phyloP scores from a whole-genome alignment of 495 filamentous ascomycete genomes.

The Stereocaulon alpinum region DNA sequence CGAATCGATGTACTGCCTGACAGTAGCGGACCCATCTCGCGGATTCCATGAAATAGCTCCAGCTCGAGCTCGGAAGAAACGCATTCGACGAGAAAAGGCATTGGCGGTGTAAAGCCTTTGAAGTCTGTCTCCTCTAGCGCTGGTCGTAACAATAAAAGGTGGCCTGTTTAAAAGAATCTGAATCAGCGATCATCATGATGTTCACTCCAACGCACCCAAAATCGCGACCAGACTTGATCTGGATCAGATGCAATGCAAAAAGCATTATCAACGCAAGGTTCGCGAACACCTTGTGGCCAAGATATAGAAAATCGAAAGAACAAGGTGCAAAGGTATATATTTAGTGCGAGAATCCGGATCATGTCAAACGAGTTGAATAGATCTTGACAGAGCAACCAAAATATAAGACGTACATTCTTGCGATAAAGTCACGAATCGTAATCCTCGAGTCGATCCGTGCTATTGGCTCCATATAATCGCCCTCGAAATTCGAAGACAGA shows the following conservation, averaged over 20 bases:
- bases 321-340: background rate
- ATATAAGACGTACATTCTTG: background rate
- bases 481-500: conserved; percentile 6
- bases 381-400: background rate
- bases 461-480: conserved; percentile 6
- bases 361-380: too few relatives aligned
- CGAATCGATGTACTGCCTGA: background rate
- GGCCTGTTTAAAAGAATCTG: background rate
- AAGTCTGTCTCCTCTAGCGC: too few relatives aligned
- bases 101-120: background rate
- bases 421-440: background rate
- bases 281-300: too few relatives aligned
- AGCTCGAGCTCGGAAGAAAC: background rate
- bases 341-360: too few relatives aligned
- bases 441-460: background rate
- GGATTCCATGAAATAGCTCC: background rate
- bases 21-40: background rate
- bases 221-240: too few relatives aligned
- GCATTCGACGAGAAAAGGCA: background rate
- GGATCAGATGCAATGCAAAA: too few relatives aligned
- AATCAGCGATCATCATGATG: too few relatives aligned
- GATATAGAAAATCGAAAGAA: background rate
- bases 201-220: too few relatives aligned
- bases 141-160: background rate
- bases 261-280: too few relatives aligned